Conservation (phyloP, 495 filamentous ascomycete species). For the Daldinia decipiens region DNA sequence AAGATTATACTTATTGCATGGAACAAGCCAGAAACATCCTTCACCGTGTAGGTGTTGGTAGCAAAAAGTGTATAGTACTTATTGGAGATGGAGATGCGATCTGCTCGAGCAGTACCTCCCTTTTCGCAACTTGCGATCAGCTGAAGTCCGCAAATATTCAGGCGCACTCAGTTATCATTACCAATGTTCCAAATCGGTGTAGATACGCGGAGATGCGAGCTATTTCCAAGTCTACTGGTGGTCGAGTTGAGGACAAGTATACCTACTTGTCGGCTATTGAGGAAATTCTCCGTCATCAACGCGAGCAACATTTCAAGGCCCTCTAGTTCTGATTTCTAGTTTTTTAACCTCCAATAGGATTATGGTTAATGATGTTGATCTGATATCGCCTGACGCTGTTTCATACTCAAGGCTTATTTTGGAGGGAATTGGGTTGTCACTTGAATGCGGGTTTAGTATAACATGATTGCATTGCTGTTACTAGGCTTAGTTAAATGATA, state of each 20-base stretch:
- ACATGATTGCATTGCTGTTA: too few relatives aligned
- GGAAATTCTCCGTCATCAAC: neutral
- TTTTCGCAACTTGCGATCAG: neutral
- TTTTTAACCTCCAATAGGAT: neutral
- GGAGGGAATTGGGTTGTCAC: too few relatives aligned
- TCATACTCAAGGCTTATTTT: too few relatives aligned
- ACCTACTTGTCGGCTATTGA: neutral
- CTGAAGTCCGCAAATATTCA: neutral
- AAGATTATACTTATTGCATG: neutral
- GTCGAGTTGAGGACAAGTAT: neutral
- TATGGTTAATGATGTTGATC: neutral
- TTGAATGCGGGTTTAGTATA: too few relatives aligned
- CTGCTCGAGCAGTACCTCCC: neutral
- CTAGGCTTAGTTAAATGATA: too few relatives aligned
- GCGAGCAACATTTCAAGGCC: neutral
- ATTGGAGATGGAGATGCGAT: neutral
- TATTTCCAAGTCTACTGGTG: neutral
- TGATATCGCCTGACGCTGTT: neutral
- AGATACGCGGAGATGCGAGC: too few relatives aligned
- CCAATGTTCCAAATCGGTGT: too few relatives aligned
- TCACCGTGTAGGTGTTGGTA: neutral
- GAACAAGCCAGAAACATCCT: neutral
- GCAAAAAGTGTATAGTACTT: neutral
- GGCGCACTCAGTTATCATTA: neutral
- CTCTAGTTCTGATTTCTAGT: neutral